Evolutionary conservation across 176 grass and related monocot genomes (phyloP), one percentile per base, ranked within the genome.

Genomic region (Aegilops longissima): DNA sequence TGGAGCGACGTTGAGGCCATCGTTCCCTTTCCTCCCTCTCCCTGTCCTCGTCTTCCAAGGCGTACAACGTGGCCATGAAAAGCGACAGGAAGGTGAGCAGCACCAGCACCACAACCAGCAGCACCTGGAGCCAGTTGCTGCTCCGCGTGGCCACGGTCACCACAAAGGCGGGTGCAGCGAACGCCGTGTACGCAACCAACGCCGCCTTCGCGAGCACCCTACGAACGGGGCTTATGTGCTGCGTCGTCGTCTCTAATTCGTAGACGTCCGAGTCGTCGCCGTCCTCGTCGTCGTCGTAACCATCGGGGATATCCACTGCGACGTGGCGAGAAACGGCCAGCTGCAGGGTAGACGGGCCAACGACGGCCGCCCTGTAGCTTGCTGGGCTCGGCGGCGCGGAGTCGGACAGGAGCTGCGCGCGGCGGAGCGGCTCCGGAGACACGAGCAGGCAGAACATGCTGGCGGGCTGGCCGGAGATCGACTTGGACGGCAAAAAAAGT

Each of bases 51-150:
- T 76, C 44, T 54, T 76, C 25, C 42, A 4, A 76, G 45, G 30
- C 73, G 73, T 45, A 25, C 45, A 76, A 8, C 73, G 73, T 54
- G 73, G 73, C 73, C 73, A 76, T 76, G 73, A 52, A 76, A 45
- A 76, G 73, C 8, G 45, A 51, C 73, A 76, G 1, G 44, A 76
- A 1, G 45, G 73, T 52, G 73, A 76, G 73, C 13, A 18, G 24
- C 73, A 52, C 45, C 24, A 2, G 73, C 73, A 76, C 45, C 44
- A 76, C 14, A 45, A 31, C 8, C 73, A 52, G 14, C 44, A 76
- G 73, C 25, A 25, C 45, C 73, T 31, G 73, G 25, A 76, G 16
- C 25, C 0, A 76, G 73, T 16, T 76, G 73, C 27, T 54, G 45
- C 73, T 76, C 14, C 73, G 73, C 45, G 25, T 21, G 73, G 27